Evolutionary conservation across 2,329 filamentous ascomycete genomes (phyloP), one percentile per base, ranked within the genome.

Genomic region (Apiospora pterosperma): DNA sequence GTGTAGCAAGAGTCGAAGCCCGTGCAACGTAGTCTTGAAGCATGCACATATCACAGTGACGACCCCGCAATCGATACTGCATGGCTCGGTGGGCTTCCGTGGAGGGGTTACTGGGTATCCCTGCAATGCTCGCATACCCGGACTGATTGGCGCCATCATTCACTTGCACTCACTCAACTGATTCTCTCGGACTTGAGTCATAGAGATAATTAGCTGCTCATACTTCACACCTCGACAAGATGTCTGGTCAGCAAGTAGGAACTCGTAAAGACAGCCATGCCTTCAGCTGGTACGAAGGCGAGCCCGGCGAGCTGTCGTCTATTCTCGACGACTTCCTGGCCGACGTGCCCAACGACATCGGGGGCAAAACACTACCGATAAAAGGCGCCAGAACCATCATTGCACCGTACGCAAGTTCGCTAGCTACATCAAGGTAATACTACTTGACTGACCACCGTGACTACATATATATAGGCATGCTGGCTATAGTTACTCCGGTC

Each of bases 401-500:
- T 75, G 93, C 93, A 67, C 96, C 96, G 95, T 97, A 85, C 83
- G 41, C 5, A 11, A 7, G 7, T 14, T 16, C 48, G 5, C 16
- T 12, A 19, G 0, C 11, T 36, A 31, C 12, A 36, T n/a, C 19
- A 36, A 19, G 41, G 44, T 31, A n/a, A 64, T 25, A 31, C 62
- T 6, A 19, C 19, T 11, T 36, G 31, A 36, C 52, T 67, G 59
- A 48, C 62, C 4, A 34, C 21, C 7, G 4, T 5, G 34, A 55
- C 10, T 3, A n/a, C 36, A 6, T 48, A 16, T 62, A 59, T 63
- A 36, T 70, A 97, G 95, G 66, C 96, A 99, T 77, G 96, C 96
- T 66, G 96, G 96, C 67, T 99, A 97, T 80, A 82, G 87, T 2
- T 98, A 95, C 82, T 99, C 96, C 4, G 96, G 96, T 8, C 87